These are phyloP conservation scores for Verticillium klebahnii DNA, from an alignment of 2,329 filamentous ascomycete species.

Conservation along the genomic window DNA sequence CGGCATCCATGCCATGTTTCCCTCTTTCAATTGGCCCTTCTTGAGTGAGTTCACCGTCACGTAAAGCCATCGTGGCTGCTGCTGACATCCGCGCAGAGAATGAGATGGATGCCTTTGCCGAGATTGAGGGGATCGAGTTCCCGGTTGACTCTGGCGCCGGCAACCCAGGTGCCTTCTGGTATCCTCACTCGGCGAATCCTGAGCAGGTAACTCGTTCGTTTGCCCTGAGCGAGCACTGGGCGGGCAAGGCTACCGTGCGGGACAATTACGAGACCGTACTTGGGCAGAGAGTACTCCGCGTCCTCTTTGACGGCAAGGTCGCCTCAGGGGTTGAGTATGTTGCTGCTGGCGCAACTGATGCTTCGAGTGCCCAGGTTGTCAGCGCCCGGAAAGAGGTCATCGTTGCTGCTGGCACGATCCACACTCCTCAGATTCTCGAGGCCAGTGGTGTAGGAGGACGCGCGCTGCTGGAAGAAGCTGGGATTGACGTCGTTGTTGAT, in stretches of 20 bases:
- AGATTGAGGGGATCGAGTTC: conserved; percentile 18
- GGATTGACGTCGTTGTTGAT: conserved; percentile 48
- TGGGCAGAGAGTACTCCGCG: conserved; percentile 29
- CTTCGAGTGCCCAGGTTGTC: conserved; percentile 8
- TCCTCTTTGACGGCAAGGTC: conserved; percentile 27
- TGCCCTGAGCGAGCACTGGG: conserved; percentile 22
- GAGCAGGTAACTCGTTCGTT: conserved; percentile 20
- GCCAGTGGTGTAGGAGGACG: conserved; percentile 34
- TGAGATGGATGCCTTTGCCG: conserved; percentile 15
- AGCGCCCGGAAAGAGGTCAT: conserved; percentile 31
- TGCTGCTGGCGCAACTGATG: conserved; percentile 9
- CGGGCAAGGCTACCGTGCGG: conserved; percentile 12
- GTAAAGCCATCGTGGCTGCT: background rate
- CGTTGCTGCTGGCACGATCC: conserved; percentile 34
- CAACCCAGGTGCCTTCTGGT: conserved; percentile 24
- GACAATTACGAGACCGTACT: conserved; percentile 17
- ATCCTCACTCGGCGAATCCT: conserved; percentile 22
- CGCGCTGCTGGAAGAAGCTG: conserved; percentile 28
- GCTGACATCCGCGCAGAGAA: conserved; percentile 7
- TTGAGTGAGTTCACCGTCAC: conserved; percentile 6
- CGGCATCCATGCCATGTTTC: conserved; percentile 19
- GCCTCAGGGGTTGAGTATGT: conserved; percentile 19
- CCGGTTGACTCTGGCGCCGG: conserved; percentile 19
- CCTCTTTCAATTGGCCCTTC: conserved; percentile 15
- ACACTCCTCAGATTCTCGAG: conserved; percentile 38